Percentiles rank a stretch among this genome's conserved stretches.
phyloP scores from a whole-genome alignment of 2,329 filamentous ascomycete genomes.

The Dendrostoma leiphaemia region DNA sequence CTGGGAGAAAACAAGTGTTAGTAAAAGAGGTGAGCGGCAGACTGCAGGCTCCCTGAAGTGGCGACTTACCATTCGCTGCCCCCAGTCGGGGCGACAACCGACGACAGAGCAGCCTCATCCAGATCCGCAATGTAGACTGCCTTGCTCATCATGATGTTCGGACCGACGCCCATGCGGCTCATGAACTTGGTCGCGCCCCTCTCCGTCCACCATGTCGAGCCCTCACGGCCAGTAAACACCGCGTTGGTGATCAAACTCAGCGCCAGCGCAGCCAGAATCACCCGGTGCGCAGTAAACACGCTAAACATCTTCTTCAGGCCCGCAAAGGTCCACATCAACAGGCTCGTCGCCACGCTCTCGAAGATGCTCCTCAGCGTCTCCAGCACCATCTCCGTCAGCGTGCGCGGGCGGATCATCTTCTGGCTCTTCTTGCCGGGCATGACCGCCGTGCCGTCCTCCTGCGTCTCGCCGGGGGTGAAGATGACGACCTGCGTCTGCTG shows the following conservation, averaged over 20 bases:
- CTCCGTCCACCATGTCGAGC: conserved; percentile 81
- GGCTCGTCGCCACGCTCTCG: conserved; percentile 70
- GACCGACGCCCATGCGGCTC: conserved; percentile 73
- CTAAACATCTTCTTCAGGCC: conserved; percentile 64
- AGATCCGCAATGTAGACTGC: conserved; percentile 82
- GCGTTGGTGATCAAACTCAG: conserved; percentile 72
- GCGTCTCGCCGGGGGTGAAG: conserved; percentile 49
- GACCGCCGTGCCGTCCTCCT: conserved; percentile 32
- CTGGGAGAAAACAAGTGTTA: conserved; percentile 31
- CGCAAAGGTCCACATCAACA: conserved; percentile 76
- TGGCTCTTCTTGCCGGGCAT: conserved; percentile 53
- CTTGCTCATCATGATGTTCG: conserved; percentile 78
- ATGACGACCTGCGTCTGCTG: conserved; percentile 63
- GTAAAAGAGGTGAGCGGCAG: not conserved
- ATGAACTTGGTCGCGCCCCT: conserved; percentile 79
- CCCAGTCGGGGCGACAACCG: conserved; percentile 32
- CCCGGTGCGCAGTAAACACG: conserved; percentile 67
- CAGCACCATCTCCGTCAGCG: conserved; percentile 66
- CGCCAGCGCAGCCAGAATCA: conserved; percentile 68
- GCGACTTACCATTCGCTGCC: conserved; percentile 49
- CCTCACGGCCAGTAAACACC: conserved; percentile 71
- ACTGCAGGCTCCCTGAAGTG: too few relatives aligned
- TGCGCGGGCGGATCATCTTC: conserved; percentile 52
- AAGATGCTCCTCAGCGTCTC: conserved; percentile 71
- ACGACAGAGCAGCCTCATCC: conserved; percentile 55